Percentiles rank a stretch among this genome's conserved stretches.
Evolutionary conservation across 2,329 filamentous ascomycete genomes (phyloP).

Genomic region (Colletotrichum acutatum): DNA sequence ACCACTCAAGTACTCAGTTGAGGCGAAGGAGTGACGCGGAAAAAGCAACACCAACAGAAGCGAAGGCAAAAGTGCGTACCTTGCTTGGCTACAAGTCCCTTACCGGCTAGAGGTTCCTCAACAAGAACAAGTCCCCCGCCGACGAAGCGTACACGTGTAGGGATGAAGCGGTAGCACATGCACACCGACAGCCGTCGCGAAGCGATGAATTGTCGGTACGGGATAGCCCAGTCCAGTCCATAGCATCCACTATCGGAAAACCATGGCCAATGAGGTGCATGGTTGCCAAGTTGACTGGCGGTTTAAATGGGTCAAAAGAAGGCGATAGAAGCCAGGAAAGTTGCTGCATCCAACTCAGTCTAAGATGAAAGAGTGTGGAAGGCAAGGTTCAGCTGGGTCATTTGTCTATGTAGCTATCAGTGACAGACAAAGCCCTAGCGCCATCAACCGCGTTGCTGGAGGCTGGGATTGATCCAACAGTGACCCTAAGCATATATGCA

Average conservation of each 20-base stretch:
- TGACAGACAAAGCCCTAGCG: constrained; percentile 6
- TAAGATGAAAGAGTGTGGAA: constrained; percentile 3
- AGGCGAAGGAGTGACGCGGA: constrained; percentile 17
- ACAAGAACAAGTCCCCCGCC: constrained; percentile 22
- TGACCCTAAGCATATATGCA: constrained; percentile 24
- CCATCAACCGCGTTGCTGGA: neutral
- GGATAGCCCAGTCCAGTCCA: constrained; percentile 21
- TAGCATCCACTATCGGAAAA: constrained; percentile 11
- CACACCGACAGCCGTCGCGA: constrained; percentile 30
- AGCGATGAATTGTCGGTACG: constrained; percentile 20
- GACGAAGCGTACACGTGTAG: constrained; percentile 19
- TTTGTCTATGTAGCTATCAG: constrained; percentile 14
- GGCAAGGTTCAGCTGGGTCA: constrained; percentile 13
- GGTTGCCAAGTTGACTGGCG: constrained; percentile 17
- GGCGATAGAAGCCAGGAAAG: constrained; percentile 28
- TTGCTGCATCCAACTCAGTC: constrained; percentile 9
- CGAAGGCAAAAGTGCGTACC: constrained; percentile 12
- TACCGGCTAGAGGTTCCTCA: constrained; percentile 29
- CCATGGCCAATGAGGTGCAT: constrained; percentile 17
- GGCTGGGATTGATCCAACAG: neutral
- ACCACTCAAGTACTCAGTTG: constrained; percentile 8
- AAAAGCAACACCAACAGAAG: constrained; percentile 8
- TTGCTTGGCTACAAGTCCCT: constrained; percentile 30
- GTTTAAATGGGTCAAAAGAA: constrained; percentile 31
- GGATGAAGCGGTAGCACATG: constrained; percentile 24